Base-by-base conservation (phyloP, 2,329 filamentous ascomycete species). In the Alternaria triticina region DNA sequence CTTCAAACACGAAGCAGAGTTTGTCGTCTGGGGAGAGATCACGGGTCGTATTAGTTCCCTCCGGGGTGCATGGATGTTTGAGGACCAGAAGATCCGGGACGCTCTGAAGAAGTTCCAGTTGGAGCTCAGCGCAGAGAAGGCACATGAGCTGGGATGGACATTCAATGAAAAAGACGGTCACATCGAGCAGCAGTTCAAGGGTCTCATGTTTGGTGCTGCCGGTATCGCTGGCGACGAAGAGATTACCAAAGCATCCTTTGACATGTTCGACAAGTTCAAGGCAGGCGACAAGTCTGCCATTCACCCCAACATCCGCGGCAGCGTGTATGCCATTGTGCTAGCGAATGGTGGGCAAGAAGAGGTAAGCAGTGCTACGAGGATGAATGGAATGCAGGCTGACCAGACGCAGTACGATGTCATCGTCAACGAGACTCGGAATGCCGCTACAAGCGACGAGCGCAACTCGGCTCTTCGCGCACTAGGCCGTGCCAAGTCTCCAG, bases 1-100 rank as follows among this genome's bases (percentile, higher is more conserved):
- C 54, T 96, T 98, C 77, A 88, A 90, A 74, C 84, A 82, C 65
- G 95, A 98, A 82, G 85, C 89, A 1, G 92, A 97, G 74, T 97
- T 94, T 70, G 92, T 97, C 43, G 95, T 98, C 4, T 98, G 95
- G 95, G 94, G 93, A 70, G 94, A 97, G 80, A 92, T 98, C 62
- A 87, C 94, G 54, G 87, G 91, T 49, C 90, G 94, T 50, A 87
- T 97, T 62, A 88, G 87, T 23, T 86, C 89, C n/a, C 87, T 98
- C 36, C 91, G 94, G 70, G 87, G 87, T 57, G 92, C 95, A 8
- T 98, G 94, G 94, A 85, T 95, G 51, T 96, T 96, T 69, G 93
- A 97, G 79, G 91, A 96, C 62, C 81, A 90, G 65, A 85, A 89
- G 43, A 83, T 89, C 54, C 90, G 88, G 70, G 88, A 94, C 66